Conservation (phyloP, 495 filamentous ascomycete genomes). For the Talaromyces thailandensis region DNA sequence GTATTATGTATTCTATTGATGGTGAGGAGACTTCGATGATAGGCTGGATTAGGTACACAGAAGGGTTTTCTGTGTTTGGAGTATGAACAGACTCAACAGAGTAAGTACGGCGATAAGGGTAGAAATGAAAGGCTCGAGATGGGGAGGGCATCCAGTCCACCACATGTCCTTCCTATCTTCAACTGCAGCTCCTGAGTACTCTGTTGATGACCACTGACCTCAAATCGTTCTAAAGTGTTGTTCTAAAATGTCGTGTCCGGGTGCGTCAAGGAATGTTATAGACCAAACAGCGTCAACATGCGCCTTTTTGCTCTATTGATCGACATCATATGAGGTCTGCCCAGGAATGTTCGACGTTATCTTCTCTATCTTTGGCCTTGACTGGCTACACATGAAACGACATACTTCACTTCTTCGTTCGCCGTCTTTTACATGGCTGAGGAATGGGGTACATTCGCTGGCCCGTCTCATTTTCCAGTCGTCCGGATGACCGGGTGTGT, state of each 20-base stretch:
- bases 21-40: not conserved
- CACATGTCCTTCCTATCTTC: too few species aligned
- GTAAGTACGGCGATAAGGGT: not conserved
- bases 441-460: too few species aligned
- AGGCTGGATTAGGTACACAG: not conserved
- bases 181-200: not conserved
- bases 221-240: not conserved
- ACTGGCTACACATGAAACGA: too few species aligned
- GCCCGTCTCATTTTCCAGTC: too few species aligned
- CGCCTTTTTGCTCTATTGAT: not conserved
- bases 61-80: not conserved
- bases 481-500: too few species aligned
- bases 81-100: not conserved
- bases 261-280: not conserved
- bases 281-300: not conserved
- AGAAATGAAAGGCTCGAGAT: not conserved
- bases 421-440: too few species aligned
- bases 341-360: not conserved
- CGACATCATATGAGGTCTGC: not conserved
- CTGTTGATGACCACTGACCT: not conserved
- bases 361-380: not conserved
- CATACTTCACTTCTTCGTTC: too few species aligned
- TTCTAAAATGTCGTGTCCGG: not conserved
- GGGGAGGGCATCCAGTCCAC: not conserved
- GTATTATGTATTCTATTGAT: not conserved